Conservation (phyloP, 176 grass and related monocot species). For the Metroxylon sagu region DNA sequence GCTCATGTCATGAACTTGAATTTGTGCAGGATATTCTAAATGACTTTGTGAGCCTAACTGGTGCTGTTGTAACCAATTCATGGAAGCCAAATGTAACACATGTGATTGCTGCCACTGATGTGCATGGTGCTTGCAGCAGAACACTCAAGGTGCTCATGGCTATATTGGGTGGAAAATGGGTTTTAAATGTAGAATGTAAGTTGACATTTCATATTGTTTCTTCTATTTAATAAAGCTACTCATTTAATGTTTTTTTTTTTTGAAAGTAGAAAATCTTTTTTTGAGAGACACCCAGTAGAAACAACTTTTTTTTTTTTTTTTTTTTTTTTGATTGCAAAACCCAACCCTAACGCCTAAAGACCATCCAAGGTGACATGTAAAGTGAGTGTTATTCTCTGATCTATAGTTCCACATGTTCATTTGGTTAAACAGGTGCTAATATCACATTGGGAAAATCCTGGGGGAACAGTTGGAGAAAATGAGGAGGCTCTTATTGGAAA, state of each 20-base stretch:
- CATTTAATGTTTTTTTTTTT: slow-evolving; percentile 1
- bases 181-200: slow-evolving; percentile 82
- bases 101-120: slow-evolving; percentile 69
- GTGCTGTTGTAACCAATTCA: slow-evolving; percentile 33
- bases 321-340: not conserved
- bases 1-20: not conserved
- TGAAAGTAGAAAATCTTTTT: not conserved
- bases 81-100: slow-evolving; percentile 74
- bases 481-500: too few species aligned
- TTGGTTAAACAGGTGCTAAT: too few species aligned
- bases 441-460: too few species aligned
- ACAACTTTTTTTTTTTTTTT: not conserved
- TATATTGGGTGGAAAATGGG: slow-evolving; percentile 83
- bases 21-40: slow-evolving; percentile 54
- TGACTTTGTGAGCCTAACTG: slow-evolving; percentile 53
- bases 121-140: slow-evolving; percentile 54
- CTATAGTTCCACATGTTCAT: too few species aligned
- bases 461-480: too few species aligned
- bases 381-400: too few species aligned
- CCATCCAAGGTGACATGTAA: too few species aligned
- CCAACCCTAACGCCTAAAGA: too few species aligned
- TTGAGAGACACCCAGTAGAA: too few species aligned
- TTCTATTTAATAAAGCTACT: not conserved
- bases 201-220: not conserved
- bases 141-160: slow-evolving; percentile 96